A percentile compares a stretch with the other conserved stretches of the same genome.
Conservation (phyloP, 257 asterid genomes). For the Solanum raphanifolium region DNA sequence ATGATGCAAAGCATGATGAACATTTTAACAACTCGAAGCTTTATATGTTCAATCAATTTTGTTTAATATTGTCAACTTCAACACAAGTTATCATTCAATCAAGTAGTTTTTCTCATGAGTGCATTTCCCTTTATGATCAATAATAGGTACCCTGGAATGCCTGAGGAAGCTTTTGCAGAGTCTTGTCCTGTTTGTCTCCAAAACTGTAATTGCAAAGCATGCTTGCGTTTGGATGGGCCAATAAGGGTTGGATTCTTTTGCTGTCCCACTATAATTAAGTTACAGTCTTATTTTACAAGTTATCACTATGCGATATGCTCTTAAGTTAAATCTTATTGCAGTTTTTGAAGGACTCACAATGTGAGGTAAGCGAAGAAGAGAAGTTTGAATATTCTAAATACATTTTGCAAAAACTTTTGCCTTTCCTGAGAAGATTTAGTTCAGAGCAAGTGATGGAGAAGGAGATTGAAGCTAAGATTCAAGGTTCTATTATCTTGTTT, state of each 20-base stretch:
- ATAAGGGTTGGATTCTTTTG: constrained; percentile 40
- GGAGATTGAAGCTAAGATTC: constrained; percentile 62
- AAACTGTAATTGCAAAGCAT: constrained; percentile 87
- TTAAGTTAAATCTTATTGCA: background rate
- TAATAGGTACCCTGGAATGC: constrained; percentile 69
- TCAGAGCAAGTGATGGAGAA: constrained; percentile 59
- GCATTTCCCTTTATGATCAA: constrained; percentile 2
- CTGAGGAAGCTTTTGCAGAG: constrained; percentile 59
- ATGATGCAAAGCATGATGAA: background rate
- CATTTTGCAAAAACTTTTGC: constrained; percentile 53
- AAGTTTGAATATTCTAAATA: constrained; percentile 41
- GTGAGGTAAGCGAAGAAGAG: constrained; percentile 22
- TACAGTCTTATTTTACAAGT: background rate
- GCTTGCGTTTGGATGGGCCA: constrained; percentile 60
- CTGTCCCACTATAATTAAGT: background rate
- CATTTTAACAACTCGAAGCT: background rate
- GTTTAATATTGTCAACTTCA: background rate
- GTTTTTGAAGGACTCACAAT: constrained; percentile 15
- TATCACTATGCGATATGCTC: background rate
- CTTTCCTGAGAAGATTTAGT: constrained; percentile 49
- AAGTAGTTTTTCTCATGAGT: background rate
- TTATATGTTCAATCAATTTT: background rate
- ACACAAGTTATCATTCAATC: background rate
- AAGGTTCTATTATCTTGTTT: constrained; percentile 29
- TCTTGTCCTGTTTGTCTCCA: constrained; percentile 73